Base-by-base conservation (phyloP, 1,284 basidiomycete species). In the Vanrija humicola region DNA sequence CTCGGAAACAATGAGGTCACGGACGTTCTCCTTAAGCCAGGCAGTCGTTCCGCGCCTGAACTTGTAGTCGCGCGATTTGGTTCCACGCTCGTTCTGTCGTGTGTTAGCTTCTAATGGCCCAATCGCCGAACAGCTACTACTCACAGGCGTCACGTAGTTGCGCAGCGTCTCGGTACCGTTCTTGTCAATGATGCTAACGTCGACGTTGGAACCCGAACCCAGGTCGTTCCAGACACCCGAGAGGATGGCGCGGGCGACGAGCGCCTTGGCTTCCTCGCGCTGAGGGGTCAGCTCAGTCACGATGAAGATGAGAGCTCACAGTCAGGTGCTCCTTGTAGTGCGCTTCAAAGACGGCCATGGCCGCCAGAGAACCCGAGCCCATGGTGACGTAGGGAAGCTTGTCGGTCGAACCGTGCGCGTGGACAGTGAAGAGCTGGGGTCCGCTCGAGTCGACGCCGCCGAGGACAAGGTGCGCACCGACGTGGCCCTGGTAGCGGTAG, bases 201-300 rank as follows among this genome's bases (percentile, higher is more conserved):
- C 96, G 66, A 98, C 86, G 73, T 99, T 98, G 19, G 89, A 93
- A 50, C 96, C 96, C 0, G 93, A 97, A 9, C 96, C 96, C 42
- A 98, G 83, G 80, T 99, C 96, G 80, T 99, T 98, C 82, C 97
- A 98, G 73, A 99, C 95, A 83, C 96, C 96, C 1, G 91, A 88
- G 46, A 87, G 86, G 69, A 99, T 87, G 28, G 96, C 94, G 44
- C 85, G 82, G 43, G 87, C 85, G 19, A 98, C 94, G 12, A 98
- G 82, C 19, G 81, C 79, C 55, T 98, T 84, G 1, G 94, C 95
- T 46, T 89, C 87, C 53, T 84, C 81, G 48, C 89, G 84, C 88
- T 94, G 75, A 34, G 34, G 7, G 23, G 46, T 49, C 21, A 54
- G 52, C 44, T 23, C 15, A n/a, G n/a, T n/a, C n/a, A n/a, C n/a